Conservation (phyloP, 2,329 filamentous ascomycete genomes). For the Stagonosporopsis cucurbitacearum region DNA sequence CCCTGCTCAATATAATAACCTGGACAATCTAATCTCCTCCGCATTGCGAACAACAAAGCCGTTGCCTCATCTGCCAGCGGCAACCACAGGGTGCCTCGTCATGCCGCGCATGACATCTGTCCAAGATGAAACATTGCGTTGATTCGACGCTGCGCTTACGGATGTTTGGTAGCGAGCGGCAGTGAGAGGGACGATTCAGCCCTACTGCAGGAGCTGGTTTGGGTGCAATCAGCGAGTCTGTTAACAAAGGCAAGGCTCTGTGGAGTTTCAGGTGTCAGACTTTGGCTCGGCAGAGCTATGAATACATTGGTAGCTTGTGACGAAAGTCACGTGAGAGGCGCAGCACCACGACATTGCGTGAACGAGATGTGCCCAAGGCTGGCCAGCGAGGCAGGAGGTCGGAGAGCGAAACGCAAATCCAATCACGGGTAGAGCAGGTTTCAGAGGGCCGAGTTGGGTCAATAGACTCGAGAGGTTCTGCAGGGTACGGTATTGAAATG, state of each 20-base stretch:
- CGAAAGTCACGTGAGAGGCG: neutral
- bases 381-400: conserved; percentile 8
- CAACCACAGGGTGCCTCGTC: conserved; percentile 10
- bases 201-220: neutral
- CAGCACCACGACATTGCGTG: conserved; percentile 5
- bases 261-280: neutral
- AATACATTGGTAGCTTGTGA: too few species aligned
- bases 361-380: conserved; percentile 11
- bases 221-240: neutral
- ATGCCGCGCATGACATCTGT: conserved; percentile 14
- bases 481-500: conserved; percentile 42
- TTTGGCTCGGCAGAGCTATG: too few species aligned
- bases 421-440: conserved; percentile 33
- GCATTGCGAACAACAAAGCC: conserved; percentile 11
- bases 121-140: conserved; percentile 16
- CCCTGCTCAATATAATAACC: conserved; percentile 19
- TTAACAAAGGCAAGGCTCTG: neutral
- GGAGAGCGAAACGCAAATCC: conserved; percentile 31
- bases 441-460: conserved; percentile 21
- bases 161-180: conserved; percentile 10
- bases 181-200: neutral
- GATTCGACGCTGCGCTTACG: conserved; percentile 12
- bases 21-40: conserved; percentile 17
- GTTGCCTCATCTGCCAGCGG: conserved; percentile 15
- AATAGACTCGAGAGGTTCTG: conserved; percentile 31